These are phyloP conservation scores for Mortierella sp. DNA, from an alignment of 371 early-diverging fungal species.

Conservation along the genomic window DNA sequence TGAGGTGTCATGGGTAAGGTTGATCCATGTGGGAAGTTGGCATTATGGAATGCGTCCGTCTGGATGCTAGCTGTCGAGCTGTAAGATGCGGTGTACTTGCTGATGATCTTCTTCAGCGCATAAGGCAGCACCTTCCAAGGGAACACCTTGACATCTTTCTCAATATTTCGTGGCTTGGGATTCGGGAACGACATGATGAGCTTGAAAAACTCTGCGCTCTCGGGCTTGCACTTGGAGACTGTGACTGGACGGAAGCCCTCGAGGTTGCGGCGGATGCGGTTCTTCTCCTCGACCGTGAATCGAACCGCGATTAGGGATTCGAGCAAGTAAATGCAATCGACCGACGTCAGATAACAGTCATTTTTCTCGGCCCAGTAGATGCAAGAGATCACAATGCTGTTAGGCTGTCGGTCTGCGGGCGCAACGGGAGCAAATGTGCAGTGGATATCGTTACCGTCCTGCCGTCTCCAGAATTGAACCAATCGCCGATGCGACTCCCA, in stretches of 20 bases:
- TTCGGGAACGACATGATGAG: constrained; percentile 86
- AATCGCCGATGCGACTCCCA: constrained; percentile 72
- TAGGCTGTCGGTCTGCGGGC: constrained; percentile 63
- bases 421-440: constrained; percentile 72
- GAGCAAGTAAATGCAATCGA: constrained; percentile 82
- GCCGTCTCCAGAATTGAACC: constrained; percentile 79
- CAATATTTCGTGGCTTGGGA: constrained; percentile 88
- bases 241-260: constrained; percentile 87
- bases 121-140: constrained; percentile 75
- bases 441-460: constrained; percentile 69
- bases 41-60: constrained; percentile 59
- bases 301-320: constrained; percentile 80
- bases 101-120: constrained; percentile 80
- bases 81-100: constrained; percentile 71
- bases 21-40: constrained; percentile 50
- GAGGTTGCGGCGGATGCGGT: constrained; percentile 84
- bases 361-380: constrained; percentile 84
- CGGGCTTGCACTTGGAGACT: constrained; percentile 79
- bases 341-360: constrained; percentile 83
- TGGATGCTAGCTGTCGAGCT: constrained; percentile 63
- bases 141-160: constrained; percentile 89
- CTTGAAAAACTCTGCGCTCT: constrained; percentile 82
- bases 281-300: constrained; percentile 88
- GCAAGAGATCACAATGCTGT: constrained; percentile 81
- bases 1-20: constrained; percentile 51